phyloP scores from a whole-genome alignment of 305 asterid genomes.

The Rubia tinctorum region DNA sequence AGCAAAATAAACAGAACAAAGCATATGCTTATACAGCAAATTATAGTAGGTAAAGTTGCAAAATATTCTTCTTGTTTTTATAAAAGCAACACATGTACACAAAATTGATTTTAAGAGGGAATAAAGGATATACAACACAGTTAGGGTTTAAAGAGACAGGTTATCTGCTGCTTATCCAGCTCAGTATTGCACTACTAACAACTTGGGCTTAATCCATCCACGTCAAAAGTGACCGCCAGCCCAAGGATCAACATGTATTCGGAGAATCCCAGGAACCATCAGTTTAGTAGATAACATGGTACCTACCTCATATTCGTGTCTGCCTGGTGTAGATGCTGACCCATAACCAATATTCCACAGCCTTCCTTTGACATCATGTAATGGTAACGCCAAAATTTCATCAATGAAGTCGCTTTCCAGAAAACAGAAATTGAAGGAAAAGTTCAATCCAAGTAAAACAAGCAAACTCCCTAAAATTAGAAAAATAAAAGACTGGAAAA shows the following conservation, averaged over 20 bases:
- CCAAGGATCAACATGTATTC: not conserved
- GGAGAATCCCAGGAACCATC: not conserved
- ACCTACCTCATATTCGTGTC: not conserved
- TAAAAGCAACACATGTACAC: too few species aligned
- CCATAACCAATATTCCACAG: not conserved
- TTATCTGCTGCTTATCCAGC: too few species aligned
- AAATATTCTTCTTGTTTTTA: too few species aligned
- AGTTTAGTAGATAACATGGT: not conserved
- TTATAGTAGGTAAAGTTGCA: too few species aligned
- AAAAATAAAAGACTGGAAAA: not conserved
- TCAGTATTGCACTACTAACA: not conserved
- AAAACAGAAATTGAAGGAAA: not conserved
- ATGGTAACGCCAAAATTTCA: not conserved
- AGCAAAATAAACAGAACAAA: too few species aligned
- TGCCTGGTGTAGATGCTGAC: too few species aligned
- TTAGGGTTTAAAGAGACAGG: too few species aligned
- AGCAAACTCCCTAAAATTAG: not conserved
- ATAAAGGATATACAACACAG: too few species aligned
- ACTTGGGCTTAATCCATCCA: constrained; percentile 4
- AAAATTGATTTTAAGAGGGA: too few species aligned
- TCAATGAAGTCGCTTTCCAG: not conserved
- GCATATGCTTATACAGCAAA: too few species aligned
- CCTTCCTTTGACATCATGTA: not conserved
- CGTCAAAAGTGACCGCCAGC: not conserved
- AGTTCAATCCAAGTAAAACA: not conserved